These are phyloP conservation scores for Spizellomyces punctatus DNA, from an alignment of 192 early-diverging fungal species.

Conservation along the genomic window DNA sequence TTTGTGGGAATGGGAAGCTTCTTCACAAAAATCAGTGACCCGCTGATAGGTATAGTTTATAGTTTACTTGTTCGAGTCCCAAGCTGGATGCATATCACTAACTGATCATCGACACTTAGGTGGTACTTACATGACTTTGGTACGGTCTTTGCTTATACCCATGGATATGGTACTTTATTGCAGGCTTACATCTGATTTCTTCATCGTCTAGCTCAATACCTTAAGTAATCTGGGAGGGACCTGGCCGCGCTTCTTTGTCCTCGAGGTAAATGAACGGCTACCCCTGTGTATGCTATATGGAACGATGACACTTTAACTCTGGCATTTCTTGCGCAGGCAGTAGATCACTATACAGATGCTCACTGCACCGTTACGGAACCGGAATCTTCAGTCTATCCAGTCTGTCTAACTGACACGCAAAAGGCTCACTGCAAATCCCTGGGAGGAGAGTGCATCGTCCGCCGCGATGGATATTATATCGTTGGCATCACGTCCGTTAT, in stretches of 20 bases:
- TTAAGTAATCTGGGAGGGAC: slow-evolving; percentile 97
- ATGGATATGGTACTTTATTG: too few species aligned
- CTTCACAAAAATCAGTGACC: slow-evolving; percentile 94
- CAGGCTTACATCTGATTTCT: too few species aligned
- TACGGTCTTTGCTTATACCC: slow-evolving; percentile 9
- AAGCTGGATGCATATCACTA: neutral
- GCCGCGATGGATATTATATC: slow-evolving; percentile 87
- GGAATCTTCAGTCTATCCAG: slow-evolving; percentile 43
- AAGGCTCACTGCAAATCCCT: slow-evolving; percentile 62
- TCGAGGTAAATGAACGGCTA: slow-evolving; percentile 42
- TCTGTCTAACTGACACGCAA: slow-evolving; percentile 67
- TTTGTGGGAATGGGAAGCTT: slow-evolving; percentile 96
- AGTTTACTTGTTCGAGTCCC: neutral
- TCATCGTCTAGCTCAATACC: slow-evolving; percentile 74
- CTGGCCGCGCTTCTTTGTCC: slow-evolving; percentile 92
- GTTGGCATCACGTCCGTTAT: slow-evolving; percentile 73
- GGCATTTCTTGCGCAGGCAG: slow-evolving; percentile 51
- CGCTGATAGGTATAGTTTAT: slow-evolving; percentile 71
- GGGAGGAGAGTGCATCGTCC: slow-evolving; percentile 69
- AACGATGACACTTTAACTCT: too few species aligned
- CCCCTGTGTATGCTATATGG: too few species aligned
- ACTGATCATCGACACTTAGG: slow-evolving; percentile 13
- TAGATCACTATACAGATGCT: slow-evolving; percentile 87
- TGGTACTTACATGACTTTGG: slow-evolving; percentile 64
- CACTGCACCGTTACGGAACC: slow-evolving; percentile 61